Conservation (phyloP, 1,284 basidiomycete species). For the Apiotrichum sp. region DNA sequence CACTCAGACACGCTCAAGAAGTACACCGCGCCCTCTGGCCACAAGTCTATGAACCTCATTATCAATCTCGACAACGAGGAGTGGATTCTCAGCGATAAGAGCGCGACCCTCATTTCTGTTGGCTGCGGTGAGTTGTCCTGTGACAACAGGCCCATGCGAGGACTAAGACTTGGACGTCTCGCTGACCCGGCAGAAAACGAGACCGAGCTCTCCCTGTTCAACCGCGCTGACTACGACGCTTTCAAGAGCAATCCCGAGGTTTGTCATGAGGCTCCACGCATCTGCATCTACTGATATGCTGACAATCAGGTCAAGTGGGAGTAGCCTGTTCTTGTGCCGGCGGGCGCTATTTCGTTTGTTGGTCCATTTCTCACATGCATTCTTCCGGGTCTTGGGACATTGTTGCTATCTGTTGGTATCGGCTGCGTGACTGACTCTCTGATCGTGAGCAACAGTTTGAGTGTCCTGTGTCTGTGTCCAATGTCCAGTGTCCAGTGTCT, state of each 20-base stretch:
- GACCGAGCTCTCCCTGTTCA: constrained; percentile 87
- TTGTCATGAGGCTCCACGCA: not conserved
- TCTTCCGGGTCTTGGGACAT: too few relatives aligned
- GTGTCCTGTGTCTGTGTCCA: too few relatives aligned
- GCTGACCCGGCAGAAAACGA: constrained; percentile 69
- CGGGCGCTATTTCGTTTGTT: too few relatives aligned
- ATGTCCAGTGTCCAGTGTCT: too few relatives aligned
- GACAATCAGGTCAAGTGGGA: constrained; percentile 9
- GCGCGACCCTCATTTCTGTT: constrained; percentile 57
- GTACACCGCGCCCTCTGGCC: constrained; percentile 88
- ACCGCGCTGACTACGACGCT: constrained; percentile 62
- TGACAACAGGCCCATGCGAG: too few relatives aligned
- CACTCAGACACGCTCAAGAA: constrained; percentile 79
- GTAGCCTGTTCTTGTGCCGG: not conserved
- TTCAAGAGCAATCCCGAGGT: constrained; percentile 81
- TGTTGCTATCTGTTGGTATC: too few relatives aligned
- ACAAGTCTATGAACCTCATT: constrained; percentile 93
- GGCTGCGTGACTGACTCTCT: too few relatives aligned
- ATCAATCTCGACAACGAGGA: constrained; percentile 93
- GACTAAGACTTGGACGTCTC: not conserved
- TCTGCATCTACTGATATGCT: not conserved
- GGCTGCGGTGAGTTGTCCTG: constrained; percentile 60
- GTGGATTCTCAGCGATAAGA: constrained; percentile 72
- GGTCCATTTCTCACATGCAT: too few relatives aligned
- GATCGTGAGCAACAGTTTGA: too few relatives aligned